Evolutionary conservation across 148 eudicot genomes (phyloP).

Genomic region (Rhododendron ovatum): DNA sequence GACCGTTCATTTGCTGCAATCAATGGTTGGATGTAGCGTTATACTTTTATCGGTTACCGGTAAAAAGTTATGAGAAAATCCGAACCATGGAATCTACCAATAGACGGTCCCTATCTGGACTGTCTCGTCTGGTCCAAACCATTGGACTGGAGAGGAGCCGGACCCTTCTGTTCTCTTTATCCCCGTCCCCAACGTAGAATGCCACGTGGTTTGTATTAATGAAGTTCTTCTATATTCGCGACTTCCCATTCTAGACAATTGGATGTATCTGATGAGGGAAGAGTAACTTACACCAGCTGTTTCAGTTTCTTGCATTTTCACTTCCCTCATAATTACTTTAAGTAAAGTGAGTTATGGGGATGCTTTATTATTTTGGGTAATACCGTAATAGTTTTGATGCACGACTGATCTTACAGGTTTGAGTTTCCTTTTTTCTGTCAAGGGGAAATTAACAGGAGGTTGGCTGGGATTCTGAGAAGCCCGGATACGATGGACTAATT

Average conservation of each 20-base stretch:
- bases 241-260: neutral
- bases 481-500: conserved; percentile 81
- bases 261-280: neutral
- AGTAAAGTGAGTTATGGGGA: neutral
- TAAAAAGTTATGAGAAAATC: too few species aligned
- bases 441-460: conserved; percentile 50
- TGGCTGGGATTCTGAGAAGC: conserved; percentile 87
- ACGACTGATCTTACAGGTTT: neutral
- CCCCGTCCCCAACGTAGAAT: neutral
- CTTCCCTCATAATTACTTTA: neutral
- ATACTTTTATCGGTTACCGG: too few species aligned
- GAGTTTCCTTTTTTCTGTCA: conserved; percentile 7
- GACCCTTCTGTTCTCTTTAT: neutral
- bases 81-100: too few species aligned
- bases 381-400: neutral
- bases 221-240: neutral
- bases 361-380: neutral
- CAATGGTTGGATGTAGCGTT: neutral
- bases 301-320: neutral
- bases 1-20: neutral
- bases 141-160: too few species aligned
- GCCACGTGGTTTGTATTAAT: neutral
- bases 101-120: too few species aligned
- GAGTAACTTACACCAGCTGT: neutral
- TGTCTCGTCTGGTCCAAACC: too few species aligned